Conservation (phyloP, 2,329 filamentous ascomycete genomes). For the Pyricularia sp. region DNA sequence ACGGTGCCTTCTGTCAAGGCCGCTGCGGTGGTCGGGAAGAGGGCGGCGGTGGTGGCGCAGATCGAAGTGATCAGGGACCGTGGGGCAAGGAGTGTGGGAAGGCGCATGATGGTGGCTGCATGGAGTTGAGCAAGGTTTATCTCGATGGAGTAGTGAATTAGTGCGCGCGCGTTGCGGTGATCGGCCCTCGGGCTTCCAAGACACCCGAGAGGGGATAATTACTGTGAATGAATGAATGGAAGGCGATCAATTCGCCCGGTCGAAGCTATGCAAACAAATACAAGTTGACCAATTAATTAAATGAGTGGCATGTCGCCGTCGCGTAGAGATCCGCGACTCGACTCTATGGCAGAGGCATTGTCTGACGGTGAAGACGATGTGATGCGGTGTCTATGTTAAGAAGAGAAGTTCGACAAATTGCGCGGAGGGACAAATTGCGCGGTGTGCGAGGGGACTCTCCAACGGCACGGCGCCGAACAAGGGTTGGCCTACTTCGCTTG, state of each 20-base stretch:
- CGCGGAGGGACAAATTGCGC: background rate
- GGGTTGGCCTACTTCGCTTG: background rate
- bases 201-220: background rate
- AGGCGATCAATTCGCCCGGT: background rate
- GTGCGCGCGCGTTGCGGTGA: background rate
- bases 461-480: background rate
- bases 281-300: background rate
- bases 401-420: background rate
- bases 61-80: slow-evolving; percentile 2
- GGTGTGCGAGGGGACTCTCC: background rate
- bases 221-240: background rate
- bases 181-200: background rate
- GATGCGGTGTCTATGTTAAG: background rate
- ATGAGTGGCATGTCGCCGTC: slow-evolving; percentile 2
- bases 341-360: background rate
- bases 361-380: background rate
- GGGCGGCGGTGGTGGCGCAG: background rate
- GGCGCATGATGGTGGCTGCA: background rate
- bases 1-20: slow-evolving; percentile 8
- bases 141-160: background rate
- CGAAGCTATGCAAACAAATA: background rate
- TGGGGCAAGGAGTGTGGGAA: slow-evolving; percentile 1
- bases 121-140: background rate
- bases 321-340: background rate
- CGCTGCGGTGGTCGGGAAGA: background rate